Evolutionary conservation across 352 stramenopile species (phyloP).

Genomic region (Globisporangium barbulae): DNA sequence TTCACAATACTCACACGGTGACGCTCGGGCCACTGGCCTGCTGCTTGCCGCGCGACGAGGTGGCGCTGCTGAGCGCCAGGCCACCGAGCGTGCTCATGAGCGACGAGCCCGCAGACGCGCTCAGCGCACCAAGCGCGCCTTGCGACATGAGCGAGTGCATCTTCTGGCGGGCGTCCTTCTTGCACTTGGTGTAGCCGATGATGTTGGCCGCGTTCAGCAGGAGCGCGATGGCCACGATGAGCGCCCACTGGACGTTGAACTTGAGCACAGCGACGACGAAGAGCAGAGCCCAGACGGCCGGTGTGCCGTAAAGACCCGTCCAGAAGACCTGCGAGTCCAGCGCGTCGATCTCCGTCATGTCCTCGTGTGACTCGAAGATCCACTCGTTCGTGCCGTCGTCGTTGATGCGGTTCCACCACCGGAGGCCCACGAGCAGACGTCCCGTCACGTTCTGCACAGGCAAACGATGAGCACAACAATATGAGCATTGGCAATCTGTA

Average conservation of each 20-base stretch:
- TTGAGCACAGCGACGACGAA: slow-evolving; percentile 92
- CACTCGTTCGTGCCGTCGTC: slow-evolving; percentile 94
- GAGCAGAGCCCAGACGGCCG: slow-evolving; percentile 89
- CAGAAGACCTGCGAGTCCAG: slow-evolving; percentile 94
- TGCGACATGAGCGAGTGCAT: slow-evolving; percentile 83
- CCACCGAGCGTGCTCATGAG: slow-evolving; percentile 77
- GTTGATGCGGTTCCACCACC: slow-evolving; percentile 98
- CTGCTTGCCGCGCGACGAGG: slow-evolving; percentile 1
- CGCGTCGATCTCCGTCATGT: slow-evolving; percentile 86
- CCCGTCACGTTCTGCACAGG: slow-evolving; percentile 77
- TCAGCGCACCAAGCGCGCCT: slow-evolving; percentile 62
- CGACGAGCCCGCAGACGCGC: slow-evolving; percentile 61
- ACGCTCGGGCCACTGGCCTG: slow-evolving; percentile 26
- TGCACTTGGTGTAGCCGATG: slow-evolving; percentile 98
- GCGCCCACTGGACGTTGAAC: slow-evolving; percentile 93
- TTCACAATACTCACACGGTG: slow-evolving; percentile 32
- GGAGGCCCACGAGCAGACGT: slow-evolving; percentile 90
- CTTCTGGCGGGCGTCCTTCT: slow-evolving; percentile 86
- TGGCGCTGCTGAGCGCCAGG: slow-evolving; percentile 48
- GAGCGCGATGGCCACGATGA: slow-evolving; percentile 92
- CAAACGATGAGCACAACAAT: background rate
- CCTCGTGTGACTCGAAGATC: slow-evolving; percentile 95
- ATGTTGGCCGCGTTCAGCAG: slow-evolving; percentile 94
- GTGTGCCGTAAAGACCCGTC: slow-evolving; percentile 94
- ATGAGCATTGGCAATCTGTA: background rate